These are phyloP conservation scores for Fomitopsis betulina DNA, from an alignment of 1,284 basidiomycete species.

Conservation along the genomic window DNA sequence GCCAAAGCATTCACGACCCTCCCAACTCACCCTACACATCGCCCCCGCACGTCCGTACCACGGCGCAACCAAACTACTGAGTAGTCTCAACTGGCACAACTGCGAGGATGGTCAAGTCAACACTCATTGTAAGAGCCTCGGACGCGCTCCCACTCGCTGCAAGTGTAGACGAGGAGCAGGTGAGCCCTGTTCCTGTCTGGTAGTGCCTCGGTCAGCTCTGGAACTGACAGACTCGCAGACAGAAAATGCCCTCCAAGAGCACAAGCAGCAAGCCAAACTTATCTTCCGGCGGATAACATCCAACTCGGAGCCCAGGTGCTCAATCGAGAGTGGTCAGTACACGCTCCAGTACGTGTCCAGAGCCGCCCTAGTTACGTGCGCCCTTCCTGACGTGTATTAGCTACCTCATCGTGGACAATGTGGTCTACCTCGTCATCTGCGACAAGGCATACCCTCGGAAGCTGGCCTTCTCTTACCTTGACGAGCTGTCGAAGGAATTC, in stretches of 20 bases:
- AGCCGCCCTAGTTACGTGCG: neutral
- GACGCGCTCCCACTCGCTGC: slow-evolving; percentile 92
- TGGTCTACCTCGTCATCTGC: slow-evolving; percentile 93
- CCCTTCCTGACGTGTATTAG: slow-evolving; percentile 37
- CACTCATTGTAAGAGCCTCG: slow-evolving; percentile 85
- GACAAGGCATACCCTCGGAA: slow-evolving; percentile 98
- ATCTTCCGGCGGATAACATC: slow-evolving; percentile 92
- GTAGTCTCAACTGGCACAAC: neutral
- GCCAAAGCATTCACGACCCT: neutral
- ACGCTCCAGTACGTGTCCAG: slow-evolving; percentile 77
- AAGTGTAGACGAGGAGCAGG: slow-evolving; percentile 93
- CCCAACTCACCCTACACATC: neutral
- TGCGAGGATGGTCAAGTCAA: slow-evolving; percentile 81
- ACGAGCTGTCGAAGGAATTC: slow-evolving; percentile 97
- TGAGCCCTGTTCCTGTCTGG: slow-evolving; percentile 30
- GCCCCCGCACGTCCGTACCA: neutral
- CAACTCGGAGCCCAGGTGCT: slow-evolving; percentile 92
- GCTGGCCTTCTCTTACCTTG: slow-evolving; percentile 95
- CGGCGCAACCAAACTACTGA: neutral
- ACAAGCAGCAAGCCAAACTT: slow-evolving; percentile 98
- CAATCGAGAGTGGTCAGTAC: slow-evolving; percentile 94
- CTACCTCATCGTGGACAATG: slow-evolving; percentile 92
- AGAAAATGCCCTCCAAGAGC: slow-evolving; percentile 89
- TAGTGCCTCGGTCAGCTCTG: neutral
- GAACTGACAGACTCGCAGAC: slow-evolving; percentile 47